Conservation (phyloP, 192 early-diverging fungal genomes). For the Backusella psychrophila region DNA sequence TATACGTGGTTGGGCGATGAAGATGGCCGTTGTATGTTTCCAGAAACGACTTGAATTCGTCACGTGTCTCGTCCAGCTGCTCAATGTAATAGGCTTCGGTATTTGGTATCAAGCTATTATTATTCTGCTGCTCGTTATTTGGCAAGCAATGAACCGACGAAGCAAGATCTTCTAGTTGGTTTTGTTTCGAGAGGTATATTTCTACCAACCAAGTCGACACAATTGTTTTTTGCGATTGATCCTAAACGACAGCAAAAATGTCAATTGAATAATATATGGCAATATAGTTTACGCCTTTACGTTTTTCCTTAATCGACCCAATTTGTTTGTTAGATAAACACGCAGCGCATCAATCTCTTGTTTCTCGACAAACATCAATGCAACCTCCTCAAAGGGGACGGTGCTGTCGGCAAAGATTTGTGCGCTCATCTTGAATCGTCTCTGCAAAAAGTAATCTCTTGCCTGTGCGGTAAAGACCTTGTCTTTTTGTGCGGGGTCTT, state of each 20-base stretch:
- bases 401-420: slow-evolving; percentile 82
- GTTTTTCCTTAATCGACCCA: slow-evolving; percentile 61
- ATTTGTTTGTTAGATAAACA: slow-evolving; percentile 74
- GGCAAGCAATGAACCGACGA: slow-evolving; percentile 29
- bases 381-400: slow-evolving; percentile 89
- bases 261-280: neutral
- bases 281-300: slow-evolving; percentile 34
- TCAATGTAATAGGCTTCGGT: slow-evolving; percentile 47
- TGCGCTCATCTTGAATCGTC: slow-evolving; percentile 74
- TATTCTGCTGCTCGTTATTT: neutral
- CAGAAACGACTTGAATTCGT: slow-evolving; percentile 74
- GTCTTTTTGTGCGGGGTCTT: slow-evolving; percentile 75
- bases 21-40: slow-evolving; percentile 63
- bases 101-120: slow-evolving; percentile 33
- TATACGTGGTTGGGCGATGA: slow-evolving; percentile 72
- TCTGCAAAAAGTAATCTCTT: slow-evolving; percentile 76
- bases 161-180: slow-evolving; percentile 56
- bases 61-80: slow-evolving; percentile 57
- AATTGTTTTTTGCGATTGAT: slow-evolving; percentile 76
- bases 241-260: slow-evolving; percentile 37
- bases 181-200: slow-evolving; percentile 78
- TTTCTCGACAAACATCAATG: slow-evolving; percentile 75
- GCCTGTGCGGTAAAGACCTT: slow-evolving; percentile 82
- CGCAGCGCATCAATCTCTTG: slow-evolving; percentile 72
- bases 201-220: slow-evolving; percentile 89